A percentile compares a stretch with the other conserved stretches of the same genome.
phyloP scores from a whole-genome alignment of 2,329 filamentous ascomycete genomes.

The Microcera coccophila region DNA sequence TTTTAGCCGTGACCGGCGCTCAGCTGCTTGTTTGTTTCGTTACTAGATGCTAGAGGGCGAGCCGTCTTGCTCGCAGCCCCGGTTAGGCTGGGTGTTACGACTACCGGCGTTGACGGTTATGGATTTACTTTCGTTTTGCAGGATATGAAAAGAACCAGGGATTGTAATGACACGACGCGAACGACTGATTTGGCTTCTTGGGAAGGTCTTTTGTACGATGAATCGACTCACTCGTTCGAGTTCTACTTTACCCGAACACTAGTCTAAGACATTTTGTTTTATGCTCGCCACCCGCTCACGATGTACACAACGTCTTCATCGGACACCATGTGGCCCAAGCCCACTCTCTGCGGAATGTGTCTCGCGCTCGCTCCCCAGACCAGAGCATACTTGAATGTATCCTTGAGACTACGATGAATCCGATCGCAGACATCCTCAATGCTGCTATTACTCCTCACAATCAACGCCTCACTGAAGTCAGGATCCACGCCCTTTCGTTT shows the following conservation, averaged over 20 bases:
- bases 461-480: slow-evolving; percentile 85
- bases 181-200: slow-evolving; percentile 21
- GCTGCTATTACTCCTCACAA: slow-evolving; percentile 80
- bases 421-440: slow-evolving; percentile 98
- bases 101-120: slow-evolving; percentile 16
- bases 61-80: slow-evolving; percentile 6
- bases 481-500: slow-evolving; percentile 93
- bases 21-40: neutral
- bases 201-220: slow-evolving; percentile 17
- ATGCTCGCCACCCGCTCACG: slow-evolving; percentile 61
- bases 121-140: slow-evolving; percentile 14
- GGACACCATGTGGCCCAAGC: slow-evolving; percentile 72
- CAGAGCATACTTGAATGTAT: slow-evolving; percentile 97
- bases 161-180: slow-evolving; percentile 30
- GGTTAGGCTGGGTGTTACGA: slow-evolving; percentile 2
- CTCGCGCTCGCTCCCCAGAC: slow-evolving; percentile 97
- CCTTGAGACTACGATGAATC: slow-evolving; percentile 90
- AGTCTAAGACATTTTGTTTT: slow-evolving; percentile 15
- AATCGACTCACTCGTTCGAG: slow-evolving; percentile 18
- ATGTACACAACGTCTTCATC: slow-evolving; percentile 69
- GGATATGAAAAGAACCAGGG: slow-evolving; percentile 16
- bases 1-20: slow-evolving; percentile 16
- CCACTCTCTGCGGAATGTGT: slow-evolving; percentile 91
- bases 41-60: neutral
- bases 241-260: neutral